Percentiles rank a stretch among this genome's conserved stretches.
These are phyloP conservation scores for Coleophoma cylindrospora DNA, from an alignment of 2,329 filamentous ascomycete genomes.

Conservation along the genomic window DNA sequence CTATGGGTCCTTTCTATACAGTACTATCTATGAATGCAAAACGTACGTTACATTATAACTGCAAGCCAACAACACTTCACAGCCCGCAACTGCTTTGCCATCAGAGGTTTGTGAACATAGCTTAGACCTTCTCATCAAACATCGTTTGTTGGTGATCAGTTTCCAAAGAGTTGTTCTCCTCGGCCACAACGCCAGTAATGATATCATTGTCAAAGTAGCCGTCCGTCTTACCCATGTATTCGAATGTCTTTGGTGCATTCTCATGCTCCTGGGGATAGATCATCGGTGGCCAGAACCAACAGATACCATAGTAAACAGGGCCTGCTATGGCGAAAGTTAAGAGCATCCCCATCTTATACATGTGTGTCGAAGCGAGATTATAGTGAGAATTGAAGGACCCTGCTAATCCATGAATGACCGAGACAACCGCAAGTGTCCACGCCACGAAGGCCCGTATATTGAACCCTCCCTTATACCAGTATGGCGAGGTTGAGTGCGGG, in stretches of 20 bases:
- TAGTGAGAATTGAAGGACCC: conserved; percentile 1
- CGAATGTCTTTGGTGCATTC: not conserved
- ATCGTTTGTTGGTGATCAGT: no score
- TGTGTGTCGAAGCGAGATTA: not conserved
- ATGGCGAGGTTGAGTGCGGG: not conserved
- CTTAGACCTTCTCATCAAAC: no score
- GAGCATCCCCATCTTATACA: conserved; percentile 2
- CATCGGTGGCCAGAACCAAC: not conserved
- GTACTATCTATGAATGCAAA: no score
- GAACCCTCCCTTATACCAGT: conserved; percentile 2
- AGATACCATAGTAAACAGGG: conserved; percentile 1
- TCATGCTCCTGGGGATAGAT: conserved; percentile 1
- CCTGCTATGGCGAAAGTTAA: conserved; percentile 1
- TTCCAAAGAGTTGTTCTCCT: no score
- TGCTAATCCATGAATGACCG: conserved; percentile 1
- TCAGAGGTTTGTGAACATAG: no score
- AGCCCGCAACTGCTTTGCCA: no score
- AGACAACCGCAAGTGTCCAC: not conserved
- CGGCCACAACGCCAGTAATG: not conserved
- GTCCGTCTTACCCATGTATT: conserved; percentile 1
- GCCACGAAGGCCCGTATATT: conserved; percentile 1
- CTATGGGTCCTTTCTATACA: no score
- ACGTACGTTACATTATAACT: no score
- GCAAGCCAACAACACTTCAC: no score
- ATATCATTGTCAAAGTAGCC: conserved; percentile 1